Base-by-base conservation (phyloP, 352 stramenopile genomes). In the Pythium myriotylum region DNA sequence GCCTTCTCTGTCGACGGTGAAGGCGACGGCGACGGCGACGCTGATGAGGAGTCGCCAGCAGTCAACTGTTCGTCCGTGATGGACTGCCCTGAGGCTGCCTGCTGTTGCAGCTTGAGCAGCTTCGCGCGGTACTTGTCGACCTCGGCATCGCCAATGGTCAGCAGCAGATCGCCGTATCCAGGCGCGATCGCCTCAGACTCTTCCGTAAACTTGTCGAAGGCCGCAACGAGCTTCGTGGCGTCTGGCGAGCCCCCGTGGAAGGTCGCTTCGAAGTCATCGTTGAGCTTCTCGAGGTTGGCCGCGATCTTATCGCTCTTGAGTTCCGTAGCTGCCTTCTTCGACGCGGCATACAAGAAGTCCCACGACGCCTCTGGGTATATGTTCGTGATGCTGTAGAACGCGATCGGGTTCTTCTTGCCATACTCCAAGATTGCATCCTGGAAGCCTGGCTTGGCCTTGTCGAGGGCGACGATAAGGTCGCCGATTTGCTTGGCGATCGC, bases 311-410 rank as follows among this genome's bases (percentile, higher is more conserved):
- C 26, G 10, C 14, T 29, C 46, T 52, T 52, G 23, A 37, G 22
- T 13, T 33, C 26, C 46, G 2, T 22, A 3, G 46, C 46, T 22
- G 23, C 23, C 10, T 29, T 52, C 12, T 52, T 37, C 22, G 32
- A 52, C 23, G 26, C 22, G 16, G 22, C 22, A 23, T 52, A 52
- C 22, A 52, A 27, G 26, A 52, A 52, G 46, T 52, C 46, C 46
- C 46, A 52, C 22, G 46, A 52, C 4, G 22, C 46, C 46, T 52
- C 46, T 6, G 46, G 46, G 7, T 23, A 24, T 8, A 22, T 22
- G 23, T n/a, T 37, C 22, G 22, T 19, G 46, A 52, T 39, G 19
- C 19, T 35, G 22, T 52, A 33, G 14, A 52, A 37, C 19, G 14
- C 9, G 2, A 52, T 12, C 9, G 19, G 12, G 46, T 52, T 35